These are phyloP conservation scores for Dothiorella sarmentorum DNA, from an alignment of 2,329 filamentous ascomycete genomes.

Conservation along the genomic window DNA sequence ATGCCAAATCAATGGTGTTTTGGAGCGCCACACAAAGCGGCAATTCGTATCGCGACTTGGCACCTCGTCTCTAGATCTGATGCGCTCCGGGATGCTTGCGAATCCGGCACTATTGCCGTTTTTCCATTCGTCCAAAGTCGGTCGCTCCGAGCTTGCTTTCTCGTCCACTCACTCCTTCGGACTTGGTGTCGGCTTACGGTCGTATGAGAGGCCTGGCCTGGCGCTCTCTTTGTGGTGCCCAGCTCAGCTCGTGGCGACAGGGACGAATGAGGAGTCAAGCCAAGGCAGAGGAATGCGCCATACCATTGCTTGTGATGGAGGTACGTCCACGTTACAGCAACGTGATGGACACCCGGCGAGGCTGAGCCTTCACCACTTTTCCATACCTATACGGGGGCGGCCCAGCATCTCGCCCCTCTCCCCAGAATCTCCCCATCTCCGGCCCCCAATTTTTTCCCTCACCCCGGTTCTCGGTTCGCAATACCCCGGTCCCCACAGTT, in stretches of 20 bases:
- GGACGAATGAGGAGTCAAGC: not conserved
- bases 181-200: not conserved
- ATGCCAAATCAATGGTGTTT: slow-evolving; percentile 10
- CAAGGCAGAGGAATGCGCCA: not conserved
- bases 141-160: slow-evolving; percentile 5
- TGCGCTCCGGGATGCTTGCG: slow-evolving; percentile 2
- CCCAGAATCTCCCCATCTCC: slow-evolving; percentile 3
- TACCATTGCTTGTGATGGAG: not conserved
- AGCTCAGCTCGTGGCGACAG: not conserved
- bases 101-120: not conserved
- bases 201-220: not conserved
- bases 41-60: not conserved
- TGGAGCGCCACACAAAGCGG: not conserved
- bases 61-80: not conserved
- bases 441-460: not conserved
- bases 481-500: not conserved
- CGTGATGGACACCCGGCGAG: not conserved
- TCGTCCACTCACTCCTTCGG: not conserved
- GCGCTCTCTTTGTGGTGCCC: not conserved
- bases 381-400: too few relatives aligned
- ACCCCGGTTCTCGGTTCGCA: slow-evolving; percentile 8
- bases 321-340: not conserved
- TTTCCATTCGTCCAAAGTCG: not conserved
- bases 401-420: not conserved
- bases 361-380: not conserved